Evolutionary conservation across 805 yeast genomes (phyloP).

Genomic region (Myxozyma neglecta): DNA sequence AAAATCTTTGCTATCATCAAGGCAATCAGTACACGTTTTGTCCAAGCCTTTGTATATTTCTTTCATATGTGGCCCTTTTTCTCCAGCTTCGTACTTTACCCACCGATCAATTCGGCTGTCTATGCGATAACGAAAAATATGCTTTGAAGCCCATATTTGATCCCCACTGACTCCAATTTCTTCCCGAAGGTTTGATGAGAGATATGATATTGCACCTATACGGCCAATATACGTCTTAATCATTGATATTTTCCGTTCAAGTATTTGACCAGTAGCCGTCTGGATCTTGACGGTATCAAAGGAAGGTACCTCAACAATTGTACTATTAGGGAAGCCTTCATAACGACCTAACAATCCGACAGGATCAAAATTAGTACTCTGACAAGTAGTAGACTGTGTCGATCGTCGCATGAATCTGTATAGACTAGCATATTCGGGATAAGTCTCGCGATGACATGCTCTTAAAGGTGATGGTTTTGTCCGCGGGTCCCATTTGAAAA

Average conservation of each 20-base stretch:
- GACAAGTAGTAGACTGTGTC: not conserved
- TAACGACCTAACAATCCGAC: slow-evolving; percentile 11
- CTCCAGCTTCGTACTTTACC: not conserved
- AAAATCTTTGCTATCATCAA: not conserved
- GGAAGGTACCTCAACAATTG: slow-evolving; percentile 7
- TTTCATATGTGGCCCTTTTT: not conserved
- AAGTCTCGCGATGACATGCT: slow-evolving; percentile 37
- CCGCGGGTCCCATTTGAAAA: slow-evolving; percentile 36
- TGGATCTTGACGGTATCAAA: slow-evolving; percentile 1
- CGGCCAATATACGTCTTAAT: slow-evolving; percentile 38
- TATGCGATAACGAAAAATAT: slow-evolving; percentile 17
- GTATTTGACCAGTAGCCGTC: not conserved
- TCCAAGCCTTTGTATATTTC: slow-evolving; percentile 7
- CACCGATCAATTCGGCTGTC: slow-evolving; percentile 10
- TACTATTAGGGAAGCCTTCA: slow-evolving; percentile 27
- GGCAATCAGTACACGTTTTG: too few species aligned
- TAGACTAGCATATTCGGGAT: slow-evolving; percentile 39
- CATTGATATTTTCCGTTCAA: slow-evolving; percentile 17
- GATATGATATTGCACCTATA: slow-evolving; percentile 36
- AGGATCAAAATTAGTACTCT: slow-evolving; percentile 2
- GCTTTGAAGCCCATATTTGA: slow-evolving; percentile 26
- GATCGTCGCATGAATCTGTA: slow-evolving; percentile 35
- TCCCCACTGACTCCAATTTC: slow-evolving; percentile 24
- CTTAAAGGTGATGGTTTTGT: slow-evolving; percentile 36
- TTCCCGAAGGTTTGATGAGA: slow-evolving; percentile 27